phyloP scores from a whole-genome alignment of 352 stramenopile genomes.

The Pythium pyrilobum region DNA sequence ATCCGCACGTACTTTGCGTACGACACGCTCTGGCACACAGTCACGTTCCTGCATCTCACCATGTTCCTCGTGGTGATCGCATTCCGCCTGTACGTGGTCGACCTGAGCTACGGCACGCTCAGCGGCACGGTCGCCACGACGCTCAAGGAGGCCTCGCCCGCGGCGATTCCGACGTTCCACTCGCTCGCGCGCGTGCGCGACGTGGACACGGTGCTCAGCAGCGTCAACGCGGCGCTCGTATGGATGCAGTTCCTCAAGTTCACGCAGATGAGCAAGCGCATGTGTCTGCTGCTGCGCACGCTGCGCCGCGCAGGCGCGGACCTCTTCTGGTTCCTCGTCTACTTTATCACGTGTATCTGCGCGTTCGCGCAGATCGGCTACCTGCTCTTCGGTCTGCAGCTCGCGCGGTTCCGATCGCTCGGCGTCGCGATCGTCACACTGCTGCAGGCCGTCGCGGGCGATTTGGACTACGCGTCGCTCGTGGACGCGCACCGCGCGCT shows the following conservation, averaged over 20 bases:
- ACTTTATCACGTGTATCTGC: conserved; percentile 51
- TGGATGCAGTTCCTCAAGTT: conserved; percentile 73
- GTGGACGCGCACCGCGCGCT: conserved; percentile 35
- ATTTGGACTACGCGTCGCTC: conserved; percentile 49
- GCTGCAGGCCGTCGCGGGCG: conserved; percentile 50
- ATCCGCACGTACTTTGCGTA: conserved; percentile 24
- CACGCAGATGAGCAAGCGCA: conserved; percentile 55
- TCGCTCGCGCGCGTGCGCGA: conserved; percentile 30
- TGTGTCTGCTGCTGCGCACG: conserved; percentile 50
- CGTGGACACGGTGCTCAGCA: conserved; percentile 36
- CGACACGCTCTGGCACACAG: conserved; percentile 30
- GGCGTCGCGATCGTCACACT: conserved; percentile 46
- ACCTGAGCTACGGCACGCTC: conserved; percentile 49
- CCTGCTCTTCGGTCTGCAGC: conserved; percentile 50
- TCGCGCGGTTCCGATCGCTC: conserved; percentile 51
- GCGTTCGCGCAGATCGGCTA: conserved; percentile 64
- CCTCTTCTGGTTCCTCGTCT: conserved; percentile 53
- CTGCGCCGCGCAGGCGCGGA: conserved; percentile 44
- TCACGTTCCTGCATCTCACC: conserved; percentile 35
- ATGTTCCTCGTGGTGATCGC: conserved; percentile 46
- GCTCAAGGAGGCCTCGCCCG: conserved; percentile 8
- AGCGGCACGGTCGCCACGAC: conserved; percentile 25
- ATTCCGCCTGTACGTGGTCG: conserved; percentile 48
- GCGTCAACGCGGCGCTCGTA: conserved; percentile 41
- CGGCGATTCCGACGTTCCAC: conserved; percentile 35